Base-by-base conservation (phyloP, 352 stramenopile genomes). In the Globisporangium cystogenes region DNA sequence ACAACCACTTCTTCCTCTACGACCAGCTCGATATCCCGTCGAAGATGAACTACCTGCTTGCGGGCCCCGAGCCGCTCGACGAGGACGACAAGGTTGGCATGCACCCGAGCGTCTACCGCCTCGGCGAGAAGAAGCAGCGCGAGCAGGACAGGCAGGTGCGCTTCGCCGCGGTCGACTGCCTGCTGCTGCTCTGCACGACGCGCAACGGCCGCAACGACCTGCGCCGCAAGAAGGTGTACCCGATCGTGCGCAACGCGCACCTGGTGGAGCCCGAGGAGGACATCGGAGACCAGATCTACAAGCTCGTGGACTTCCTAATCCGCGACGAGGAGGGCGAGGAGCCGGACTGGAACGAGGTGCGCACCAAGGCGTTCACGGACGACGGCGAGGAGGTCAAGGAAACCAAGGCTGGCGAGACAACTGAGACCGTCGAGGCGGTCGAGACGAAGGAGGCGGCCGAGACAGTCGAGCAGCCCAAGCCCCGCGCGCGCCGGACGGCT, bases 1-100 rank as follows among this genome's bases (percentile, higher is more conserved):
- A 95, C 66, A 92, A 87, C 60, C 83, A 94, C 62, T 94, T 94
- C 51, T 92, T 87, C 54, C 64, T 94, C 24, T 94, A 91, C 63
- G 83, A 94, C 50, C 80, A 91, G 51, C 51, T 95, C 48, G 82
- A 95, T 52, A 63, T 95, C 12, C 77, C 82, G 24, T 82, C 70
- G n/a, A 83, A 92, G 60, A 74, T 92, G 62, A 79, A 86, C 55
- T 81, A 79, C 18, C 49, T 90, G 52, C 67, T 95, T 15, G 73
- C 76, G 12, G 84, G 84, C 14, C 84, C 84, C 0, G 84, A 95
- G 51, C 64, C 75, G 11, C 64, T 95, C 3, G 80, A 92, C 54
- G 72, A 74, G 31, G 80, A 92, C 16, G 84, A 95, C 33, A 90
- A 87, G 65, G 45, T 86, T 29, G 81, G 81, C 31, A 90, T 93